Evolutionary conservation across 1,139 yeast genomes (phyloP).

Genomic region (Suzukiozyma palmioleophila): DNA sequence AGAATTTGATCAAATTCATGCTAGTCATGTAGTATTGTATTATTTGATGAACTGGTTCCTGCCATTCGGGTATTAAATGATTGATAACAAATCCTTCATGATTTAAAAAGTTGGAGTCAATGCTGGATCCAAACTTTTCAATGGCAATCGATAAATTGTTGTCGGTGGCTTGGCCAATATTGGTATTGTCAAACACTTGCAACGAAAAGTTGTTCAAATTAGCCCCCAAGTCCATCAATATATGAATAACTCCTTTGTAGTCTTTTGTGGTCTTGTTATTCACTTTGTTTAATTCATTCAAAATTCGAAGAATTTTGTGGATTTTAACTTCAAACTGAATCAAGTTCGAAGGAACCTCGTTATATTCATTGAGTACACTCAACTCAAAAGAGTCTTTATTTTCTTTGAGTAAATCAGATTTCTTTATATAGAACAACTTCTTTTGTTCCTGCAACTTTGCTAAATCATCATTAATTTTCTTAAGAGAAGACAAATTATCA

Average conservation of each 20-base stretch:
- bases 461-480: constrained; percentile 35
- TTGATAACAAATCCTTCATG: constrained; percentile 35
- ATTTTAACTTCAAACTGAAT: constrained; percentile 33
- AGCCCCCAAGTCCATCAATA: constrained; percentile 43
- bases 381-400: neutral
- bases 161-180: constrained; percentile 5
- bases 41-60: constrained; percentile 42
- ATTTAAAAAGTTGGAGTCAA: constrained; percentile 38
- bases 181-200: constrained; percentile 29
- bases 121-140: constrained; percentile 45
- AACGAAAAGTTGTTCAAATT: constrained; percentile 45
- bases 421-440: constrained; percentile 28
- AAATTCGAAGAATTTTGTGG: constrained; percentile 29
- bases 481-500: constrained; percentile 31
- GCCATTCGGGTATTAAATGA: constrained; percentile 41
- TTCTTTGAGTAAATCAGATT: constrained; percentile 4
- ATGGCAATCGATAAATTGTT: constrained; percentile 28
- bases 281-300: constrained; percentile 31
- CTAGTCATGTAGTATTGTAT: constrained; percentile 37
- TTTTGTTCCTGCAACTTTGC: constrained; percentile 32
- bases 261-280: constrained; percentile 29
- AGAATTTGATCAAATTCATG: constrained; percentile 37
- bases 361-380: constrained; percentile 14
- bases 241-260: constrained; percentile 26
- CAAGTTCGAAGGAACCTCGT: constrained; percentile 31